Evolutionary conservation across 2,329 filamentous ascomycete species (phyloP), one percentile per base, ranked within the genome.

Genomic region (Hymenoscyphus repandus): DNA sequence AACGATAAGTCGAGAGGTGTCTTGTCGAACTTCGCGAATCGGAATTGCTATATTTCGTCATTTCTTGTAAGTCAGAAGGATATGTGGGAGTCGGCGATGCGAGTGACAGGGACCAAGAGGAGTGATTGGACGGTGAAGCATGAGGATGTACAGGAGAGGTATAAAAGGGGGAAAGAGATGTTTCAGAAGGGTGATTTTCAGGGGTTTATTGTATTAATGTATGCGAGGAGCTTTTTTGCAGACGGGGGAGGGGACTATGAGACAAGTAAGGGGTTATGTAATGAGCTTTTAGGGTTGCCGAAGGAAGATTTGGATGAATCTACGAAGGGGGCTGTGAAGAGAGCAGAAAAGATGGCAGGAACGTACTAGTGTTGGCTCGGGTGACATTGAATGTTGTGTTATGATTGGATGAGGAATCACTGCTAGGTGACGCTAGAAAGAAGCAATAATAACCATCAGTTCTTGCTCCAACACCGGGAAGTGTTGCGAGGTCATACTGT

Each of bases 1-100:
- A 61, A 60, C 1, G 69, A 72, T 37, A 53, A 57, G 18, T 64
- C 62, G 5, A 58, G 60, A 7, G 68, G 68, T 2, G 20, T 44
- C 9, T n/a, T 34, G 5, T 65, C 64, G 6, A 50, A 60, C 11
- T 76, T 67, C 53, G 60, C 64, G 1, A 75, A 77, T 58, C 68
- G 70, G 38, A 42, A 54, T 0, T 55, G 75, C 5, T 74, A 71
- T 49, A 40, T 77, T 10, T 67, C 64, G n/a, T 74, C 70, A 46
- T 79, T 78, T 63, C 58, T 62, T 5, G 48, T 77, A 50, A 73
- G 58, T 45, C 77, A 81, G 58, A 68, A 67, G 17, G 76, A 80
- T 4, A 80, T 81, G 68, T 67, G 65, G 3, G 62, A 59, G 3
- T 61, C 58, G 3, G 55, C 57, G 5, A 33, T 57, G 20, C 58